Evolutionary conservation across 306 rosid species (phyloP), one percentile per base, ranked within the genome.

Genomic region (Cucumis sativus): DNA sequence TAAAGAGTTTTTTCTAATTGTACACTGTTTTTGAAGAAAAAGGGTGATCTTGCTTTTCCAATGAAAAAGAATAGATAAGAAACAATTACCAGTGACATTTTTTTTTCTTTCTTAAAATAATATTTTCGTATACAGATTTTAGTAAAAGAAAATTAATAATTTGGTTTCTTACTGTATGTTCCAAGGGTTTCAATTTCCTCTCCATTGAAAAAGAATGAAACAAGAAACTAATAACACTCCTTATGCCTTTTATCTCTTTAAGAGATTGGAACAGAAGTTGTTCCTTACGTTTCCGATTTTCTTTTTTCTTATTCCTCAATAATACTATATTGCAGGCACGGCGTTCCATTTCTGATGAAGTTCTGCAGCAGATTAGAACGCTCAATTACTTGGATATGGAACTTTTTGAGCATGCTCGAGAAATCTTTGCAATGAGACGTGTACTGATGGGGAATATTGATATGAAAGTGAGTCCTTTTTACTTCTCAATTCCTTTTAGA

Each of bases 351-450:
- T 70, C 92, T 35, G 85, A 89, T 76, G 83, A 30, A 64, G 84
- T 92, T 82, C 90, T 91, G 73, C 79, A 79, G 84, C 86, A 86
- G 85, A 86, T 96, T 67, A 82, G 81, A 66, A 84, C 87, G 58
- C 90, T 91, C 80, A 96, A 96, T 71, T 79, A 88, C 86, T 98
- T 96, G 82, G 99, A 96, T 84, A 16, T 96, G 76, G 93, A 96
- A 80, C 96, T 96, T 58, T 92, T 91, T 58, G 82, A 87, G 79
- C 79, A 96, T 80, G 99, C 98, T 0, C 86, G 86, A 74, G 73
- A 74, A 67, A 82, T 92, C 78, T 95, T 89, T 84, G 62, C 81
- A 79, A 89, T 80, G 79, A 91, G 86, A 77, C 97, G 86, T 59
- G 83, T 67, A 71, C 61, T 84, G 25, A 71, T 76, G 65, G 84